Conservation (phyloP, 352 stramenopile genomes). For the Phytophthora tentaculata region DNA sequence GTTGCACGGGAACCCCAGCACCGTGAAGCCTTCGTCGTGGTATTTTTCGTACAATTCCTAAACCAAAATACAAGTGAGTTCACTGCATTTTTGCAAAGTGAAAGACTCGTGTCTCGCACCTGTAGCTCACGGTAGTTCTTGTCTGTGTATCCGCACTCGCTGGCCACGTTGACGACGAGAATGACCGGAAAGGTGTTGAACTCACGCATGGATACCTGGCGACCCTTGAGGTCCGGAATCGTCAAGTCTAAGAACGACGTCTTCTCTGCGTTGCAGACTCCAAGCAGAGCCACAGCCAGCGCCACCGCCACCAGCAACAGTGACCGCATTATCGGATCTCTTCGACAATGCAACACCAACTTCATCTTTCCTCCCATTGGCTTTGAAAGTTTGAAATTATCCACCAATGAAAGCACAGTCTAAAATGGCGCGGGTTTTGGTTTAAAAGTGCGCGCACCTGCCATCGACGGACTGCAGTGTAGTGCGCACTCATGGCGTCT, state of each 20-base stretch:
- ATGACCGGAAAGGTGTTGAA: slow-evolving; percentile 70
- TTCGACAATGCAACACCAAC: slow-evolving; percentile 3
- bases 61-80: not conserved
- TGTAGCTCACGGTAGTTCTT: slow-evolving; percentile 83
- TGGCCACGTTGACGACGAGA: slow-evolving; percentile 86
- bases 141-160: slow-evolving; percentile 81
- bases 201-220: slow-evolving; percentile 49
- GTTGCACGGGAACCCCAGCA: slow-evolving; percentile 96
- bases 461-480: too few species aligned
- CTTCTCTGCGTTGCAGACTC: slow-evolving; percentile 5
- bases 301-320: slow-evolving; percentile 24
- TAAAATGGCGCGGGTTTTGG: slow-evolving; percentile 31
- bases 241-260: slow-evolving; percentile 67
- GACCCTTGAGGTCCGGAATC: slow-evolving; percentile 55
- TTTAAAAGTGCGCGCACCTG: slow-evolving; percentile 13
- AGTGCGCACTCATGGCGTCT: slow-evolving; percentile 30
- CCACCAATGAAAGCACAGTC: not conserved
- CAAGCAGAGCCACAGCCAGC: slow-evolving; percentile 10
- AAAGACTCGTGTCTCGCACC: too few species aligned
- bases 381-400: not conserved
- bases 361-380: slow-evolving; percentile 18
- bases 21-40: slow-evolving; percentile 73
- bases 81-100: too few species aligned
- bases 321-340: slow-evolving; percentile 22
- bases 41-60: slow-evolving; percentile 83